Base-by-base conservation (phyloP, 164 flowering plant species). In the Nymphaea colorata region DNA sequence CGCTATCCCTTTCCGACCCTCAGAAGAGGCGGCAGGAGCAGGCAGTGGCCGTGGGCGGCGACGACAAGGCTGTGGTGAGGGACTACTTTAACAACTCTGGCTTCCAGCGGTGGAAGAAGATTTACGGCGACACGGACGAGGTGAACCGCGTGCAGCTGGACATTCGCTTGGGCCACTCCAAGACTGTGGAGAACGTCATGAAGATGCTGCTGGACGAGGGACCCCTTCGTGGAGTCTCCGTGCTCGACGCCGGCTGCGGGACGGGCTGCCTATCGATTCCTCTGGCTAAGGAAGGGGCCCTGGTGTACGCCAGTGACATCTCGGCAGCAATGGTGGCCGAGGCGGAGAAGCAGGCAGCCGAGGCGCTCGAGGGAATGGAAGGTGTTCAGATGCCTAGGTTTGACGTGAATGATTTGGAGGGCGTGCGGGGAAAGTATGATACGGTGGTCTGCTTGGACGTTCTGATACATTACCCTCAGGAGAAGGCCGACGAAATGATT, bases 161-260 rank as follows among this genome's bases (percentile, higher is more conserved):
- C 70, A 95, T 95, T n/a, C 76, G 99, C 65, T 41, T 91, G 1
- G 99, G 99, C 5, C 98, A 95, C 70, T 73, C 94, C 43, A 91
- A 86, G 80, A 77, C 80, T 3, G 94, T 91, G 10, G 97, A 91
- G 79, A 93, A 82, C 72, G 85, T 76, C 3, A 65, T 91, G 73
- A 70, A 77, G 76, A 86, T 93, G 88, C 70, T 93, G 76, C 72
- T 70, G 0, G 99, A 91, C 0, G 96, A 88, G 0, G 84, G 91
- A 4, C 65, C 90, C 41, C 72, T 95, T 12, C 8, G 60, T 3
- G 96, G 96, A 0, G 84, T 94, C 25, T 82, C 89, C 4, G 87
- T 94, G 6, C 91, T 97, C 68, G 98, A 95, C 70, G 99, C 98
- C 25, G 98, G 99, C 4, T 95, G 99, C 59, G 99, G 99, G 41